These are phyloP conservation scores for Saposhnikovia divaricata DNA, from an alignment of 129 eudicot species.

Conservation along the genomic window DNA sequence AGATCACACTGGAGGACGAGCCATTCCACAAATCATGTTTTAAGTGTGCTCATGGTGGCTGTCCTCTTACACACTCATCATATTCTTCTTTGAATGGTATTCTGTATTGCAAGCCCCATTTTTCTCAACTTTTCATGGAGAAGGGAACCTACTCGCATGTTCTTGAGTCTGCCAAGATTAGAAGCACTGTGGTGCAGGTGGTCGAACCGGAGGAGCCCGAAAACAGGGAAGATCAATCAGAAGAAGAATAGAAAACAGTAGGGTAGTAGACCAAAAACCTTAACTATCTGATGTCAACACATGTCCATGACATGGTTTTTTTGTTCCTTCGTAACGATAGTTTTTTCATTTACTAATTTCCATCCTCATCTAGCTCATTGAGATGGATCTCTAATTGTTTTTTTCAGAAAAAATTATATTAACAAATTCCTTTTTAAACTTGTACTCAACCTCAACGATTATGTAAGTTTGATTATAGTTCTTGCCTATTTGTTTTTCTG, in stretches of 20 bases:
- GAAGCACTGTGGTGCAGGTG: conserved; percentile 26
- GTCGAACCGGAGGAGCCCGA: conserved; percentile 12
- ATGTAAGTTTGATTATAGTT: not conserved
- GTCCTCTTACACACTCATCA: conserved; percentile 85
- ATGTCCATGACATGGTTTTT: not conserved
- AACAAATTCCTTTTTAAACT: not conserved
- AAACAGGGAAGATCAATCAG: not conserved
- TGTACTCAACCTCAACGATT: not conserved
- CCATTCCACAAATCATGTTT: conserved; percentile 87
- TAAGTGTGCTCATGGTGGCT: conserved; percentile 97
- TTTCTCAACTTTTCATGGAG: conserved; percentile 93
- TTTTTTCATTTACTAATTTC: not conserved
- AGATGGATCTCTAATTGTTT: not conserved
- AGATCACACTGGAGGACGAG: conserved; percentile 90
- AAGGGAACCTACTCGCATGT: conserved; percentile 83
- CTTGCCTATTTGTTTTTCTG: not conserved
- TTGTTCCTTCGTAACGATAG: not conserved
- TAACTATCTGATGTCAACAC: not conserved
- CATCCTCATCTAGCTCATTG: not conserved
- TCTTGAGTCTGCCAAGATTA: conserved; percentile 56
- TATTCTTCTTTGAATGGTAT: conserved; percentile 89
- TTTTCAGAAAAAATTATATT: too few relatives aligned
- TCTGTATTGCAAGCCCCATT: conserved; percentile 83
- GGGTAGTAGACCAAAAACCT: not conserved
- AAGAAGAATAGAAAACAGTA: not conserved